Conservation (phyloP, 2,329 filamentous ascomycete species). For the Metarhizium humberi region DNA sequence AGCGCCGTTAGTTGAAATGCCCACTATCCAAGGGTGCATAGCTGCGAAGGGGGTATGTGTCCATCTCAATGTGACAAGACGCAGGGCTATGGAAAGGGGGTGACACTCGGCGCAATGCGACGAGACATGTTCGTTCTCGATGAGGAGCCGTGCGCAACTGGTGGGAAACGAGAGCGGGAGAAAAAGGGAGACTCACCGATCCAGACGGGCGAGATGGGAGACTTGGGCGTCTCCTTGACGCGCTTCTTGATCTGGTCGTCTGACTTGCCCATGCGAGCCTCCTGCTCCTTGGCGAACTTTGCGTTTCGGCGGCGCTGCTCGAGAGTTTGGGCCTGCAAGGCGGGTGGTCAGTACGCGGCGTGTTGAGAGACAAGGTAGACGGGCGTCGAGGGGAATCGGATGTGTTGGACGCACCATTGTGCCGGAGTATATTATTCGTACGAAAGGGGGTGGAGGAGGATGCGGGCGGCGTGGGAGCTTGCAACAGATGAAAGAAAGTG, state of each 20-base stretch:
- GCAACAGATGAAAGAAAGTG: neutral
- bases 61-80: neutral
- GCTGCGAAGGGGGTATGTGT: neutral
- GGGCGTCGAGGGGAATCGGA: no score
- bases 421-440: neutral
- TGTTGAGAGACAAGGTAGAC: neutral
- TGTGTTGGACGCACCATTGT: slow-evolving; percentile 2
- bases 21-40: neutral
- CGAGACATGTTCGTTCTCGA: no score
- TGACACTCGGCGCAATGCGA: neutral
- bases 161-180: neutral
- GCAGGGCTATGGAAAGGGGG: no score
- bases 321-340: slow-evolving; percentile 65
- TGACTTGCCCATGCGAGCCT: slow-evolving; percentile 67
- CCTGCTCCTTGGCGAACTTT: slow-evolving; percentile 66
- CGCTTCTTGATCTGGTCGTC: slow-evolving; percentile 53
- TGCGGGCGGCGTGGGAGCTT: neutral
- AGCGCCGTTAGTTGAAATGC: slow-evolving; percentile 2
- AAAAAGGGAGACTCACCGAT: slow-evolving; percentile 39
- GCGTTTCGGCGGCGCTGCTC: slow-evolving; percentile 74
- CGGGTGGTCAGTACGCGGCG: neutral
- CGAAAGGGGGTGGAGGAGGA: neutral
- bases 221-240: slow-evolving; percentile 45
- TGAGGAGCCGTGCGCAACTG: no score
- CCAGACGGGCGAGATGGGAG: slow-evolving; percentile 56